Conservation (phyloP, 148 eudicot species). For the Arctostaphylos glauca region DNA sequence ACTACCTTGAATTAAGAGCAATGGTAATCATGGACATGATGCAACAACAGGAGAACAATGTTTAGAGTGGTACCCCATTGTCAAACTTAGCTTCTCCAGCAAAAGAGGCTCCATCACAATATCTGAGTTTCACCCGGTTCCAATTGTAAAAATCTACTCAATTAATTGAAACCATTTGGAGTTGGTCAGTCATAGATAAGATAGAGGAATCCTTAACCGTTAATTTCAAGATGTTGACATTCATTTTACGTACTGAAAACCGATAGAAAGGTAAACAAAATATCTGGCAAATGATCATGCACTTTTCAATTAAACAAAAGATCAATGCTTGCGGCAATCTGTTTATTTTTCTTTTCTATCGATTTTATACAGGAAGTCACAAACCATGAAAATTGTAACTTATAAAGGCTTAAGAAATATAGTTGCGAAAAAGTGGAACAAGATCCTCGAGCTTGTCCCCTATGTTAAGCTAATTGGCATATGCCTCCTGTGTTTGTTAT, state of each 20-base stretch:
- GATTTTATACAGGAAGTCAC: background rate
- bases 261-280: too few species aligned
- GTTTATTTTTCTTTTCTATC: background rate
- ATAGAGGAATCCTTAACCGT: background rate
- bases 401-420: background rate
- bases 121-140: constrained; percentile 95
- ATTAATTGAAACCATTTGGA: background rate
- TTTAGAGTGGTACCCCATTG: constrained; percentile 60
- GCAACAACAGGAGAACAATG: background rate
- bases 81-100: constrained; percentile 66
- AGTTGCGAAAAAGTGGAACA: background rate
- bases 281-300: background rate
- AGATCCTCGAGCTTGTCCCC: background rate
- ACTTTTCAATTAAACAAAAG: background rate
- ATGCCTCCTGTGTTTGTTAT: background rate
- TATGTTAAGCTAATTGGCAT: too few species aligned
- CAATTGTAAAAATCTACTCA: constrained; percentile 90
- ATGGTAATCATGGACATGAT: background rate
- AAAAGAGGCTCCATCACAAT: constrained; percentile 97
- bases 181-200: background rate
- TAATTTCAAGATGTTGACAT: background rate
- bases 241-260: background rate
- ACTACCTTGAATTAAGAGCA: background rate
- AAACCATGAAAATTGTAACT: background rate
- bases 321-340: background rate